These are phyloP conservation scores for Pestalotiopsis sp. DNA, from an alignment of 2,329 filamentous ascomycete species.

Conservation along the genomic window DNA sequence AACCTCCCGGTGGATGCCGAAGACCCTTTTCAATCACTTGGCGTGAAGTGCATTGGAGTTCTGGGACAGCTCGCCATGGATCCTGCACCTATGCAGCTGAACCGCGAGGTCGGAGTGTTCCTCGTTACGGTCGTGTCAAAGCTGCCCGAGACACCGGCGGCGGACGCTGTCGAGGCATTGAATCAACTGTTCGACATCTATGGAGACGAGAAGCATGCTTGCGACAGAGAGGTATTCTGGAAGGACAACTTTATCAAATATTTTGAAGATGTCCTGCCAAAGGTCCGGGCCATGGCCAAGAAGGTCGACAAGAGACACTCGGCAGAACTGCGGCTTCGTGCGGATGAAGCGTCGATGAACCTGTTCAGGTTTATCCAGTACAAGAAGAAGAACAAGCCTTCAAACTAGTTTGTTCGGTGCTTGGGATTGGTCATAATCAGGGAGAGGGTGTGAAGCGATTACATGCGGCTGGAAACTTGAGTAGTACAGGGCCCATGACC, in stretches of 20 bases:
- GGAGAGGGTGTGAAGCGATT: too few relatives aligned
- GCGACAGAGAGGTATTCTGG: constrained; percentile 68
- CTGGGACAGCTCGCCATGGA: constrained; percentile 64
- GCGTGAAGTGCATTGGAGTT: constrained; percentile 69
- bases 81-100: constrained; percentile 55
- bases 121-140: constrained; percentile 57
- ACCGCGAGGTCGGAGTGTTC: constrained; percentile 67
- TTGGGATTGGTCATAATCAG: neutral
- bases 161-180: constrained; percentile 65
- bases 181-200: constrained; percentile 72
- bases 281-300: constrained; percentile 60
- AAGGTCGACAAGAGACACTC: constrained; percentile 62
- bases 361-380: constrained; percentile 65
- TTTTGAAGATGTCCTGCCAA: constrained; percentile 57
- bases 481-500: too few relatives aligned
- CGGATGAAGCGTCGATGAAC: constrained; percentile 65
- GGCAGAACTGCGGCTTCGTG: constrained; percentile 58
- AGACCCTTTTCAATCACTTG: constrained; percentile 64
- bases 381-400: constrained; percentile 58
- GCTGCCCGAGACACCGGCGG: constrained; percentile 55
- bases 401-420: neutral
- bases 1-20: constrained; percentile 35
- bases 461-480: too few relatives aligned
- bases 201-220: constrained; percentile 59
- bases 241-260: constrained; percentile 61